Conservation (phyloP, 108 stramenopile species). For the Skeletonema menzelii region DNA sequence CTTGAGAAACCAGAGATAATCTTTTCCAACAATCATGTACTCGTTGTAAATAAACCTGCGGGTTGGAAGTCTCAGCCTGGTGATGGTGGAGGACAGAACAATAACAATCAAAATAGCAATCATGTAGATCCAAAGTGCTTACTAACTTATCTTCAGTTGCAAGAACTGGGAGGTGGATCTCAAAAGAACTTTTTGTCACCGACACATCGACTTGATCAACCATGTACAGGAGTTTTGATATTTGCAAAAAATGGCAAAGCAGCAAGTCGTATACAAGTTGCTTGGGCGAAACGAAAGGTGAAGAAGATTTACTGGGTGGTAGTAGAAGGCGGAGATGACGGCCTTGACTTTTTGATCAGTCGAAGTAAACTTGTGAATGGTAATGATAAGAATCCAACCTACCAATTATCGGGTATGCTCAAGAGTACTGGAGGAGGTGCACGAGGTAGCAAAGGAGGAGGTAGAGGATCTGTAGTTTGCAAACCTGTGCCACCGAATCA, state of each 20-base stretch:
- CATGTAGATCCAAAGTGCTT: constrained; percentile 59
- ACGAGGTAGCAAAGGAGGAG: constrained; percentile 6
- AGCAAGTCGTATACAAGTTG: constrained; percentile 68
- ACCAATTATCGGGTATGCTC: constrained; percentile 39
- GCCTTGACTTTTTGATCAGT: constrained; percentile 30
- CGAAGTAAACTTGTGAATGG: background rate
- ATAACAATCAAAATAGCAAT: constrained; percentile 7
- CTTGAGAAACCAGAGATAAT: constrained; percentile 48
- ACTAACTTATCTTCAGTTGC: constrained; percentile 54
- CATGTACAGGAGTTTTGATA: constrained; percentile 77
- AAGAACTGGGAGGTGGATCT: constrained; percentile 70
- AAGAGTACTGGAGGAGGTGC: constrained; percentile 6
- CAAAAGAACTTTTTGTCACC: constrained; percentile 70
- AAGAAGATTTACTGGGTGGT: constrained; percentile 61
- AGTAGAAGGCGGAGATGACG: constrained; percentile 42
- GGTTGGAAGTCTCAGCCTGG: constrained; percentile 86
- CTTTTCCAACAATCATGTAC: constrained; percentile 78
- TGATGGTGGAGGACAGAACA: constrained; percentile 17
- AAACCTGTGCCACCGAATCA: constrained; percentile 27
- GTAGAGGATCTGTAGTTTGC: constrained; percentile 31
- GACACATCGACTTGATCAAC: constrained; percentile 85
- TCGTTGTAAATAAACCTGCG: constrained; percentile 84
- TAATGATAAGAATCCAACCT: constrained; percentile 20
- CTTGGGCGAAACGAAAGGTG: constrained; percentile 64
- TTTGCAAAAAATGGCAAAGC: constrained; percentile 82